Base-by-base conservation (phyloP, 768 basidiomycete species). In the Podaxis carcinomalis region DNA sequence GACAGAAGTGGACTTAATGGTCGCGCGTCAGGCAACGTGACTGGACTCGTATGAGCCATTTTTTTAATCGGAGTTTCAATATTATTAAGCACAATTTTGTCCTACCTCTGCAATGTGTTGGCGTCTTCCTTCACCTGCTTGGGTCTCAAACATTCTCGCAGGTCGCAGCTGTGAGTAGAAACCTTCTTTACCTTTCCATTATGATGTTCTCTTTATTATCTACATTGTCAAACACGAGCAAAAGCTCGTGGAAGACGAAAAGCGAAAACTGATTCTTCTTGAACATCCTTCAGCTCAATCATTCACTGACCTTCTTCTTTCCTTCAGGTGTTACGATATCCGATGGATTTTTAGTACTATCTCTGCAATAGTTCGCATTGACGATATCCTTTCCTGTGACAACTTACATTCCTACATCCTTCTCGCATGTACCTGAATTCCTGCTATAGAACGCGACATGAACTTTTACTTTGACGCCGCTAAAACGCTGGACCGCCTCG, bases 391-490 rank as follows among this genome's bases (percentile, higher is more conserved):
- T 16, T 32, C 14, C n/a, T 25, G 19, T 55, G 35, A 47, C 53
- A 61, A 35, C n/a, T 47, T 28, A 16, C 14, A 21, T 39, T 51
- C 27, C 19, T 23, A 21, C 47, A 40, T 44, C 32, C 42, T 32
- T 55, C 53, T 28, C 19, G n/a, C 47, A 49, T 51, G 63, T 53
- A 51, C 55, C 54, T 61, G 59, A 63, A 64, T 65, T 71, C 66
- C 75, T 72, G 71, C 70, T 70, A 72, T 70, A 73, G 70, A 66
- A 67, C 65, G 53, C 67, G 70, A 74, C 46, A 96, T 97, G 95
- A 95, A 95, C 79, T 95, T 96, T 77, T 97, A 97, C 78, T 93
- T 93, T 77, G 88, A 92, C 72, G 92, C 93, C 65, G 89, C 89
- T 65, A 81, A 86, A 68, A 81, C 87, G 4, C 78, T 98, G 67